Base-by-base conservation (phyloP, 768 basidiomycete genomes). In the Mrakia gelida region DNA sequence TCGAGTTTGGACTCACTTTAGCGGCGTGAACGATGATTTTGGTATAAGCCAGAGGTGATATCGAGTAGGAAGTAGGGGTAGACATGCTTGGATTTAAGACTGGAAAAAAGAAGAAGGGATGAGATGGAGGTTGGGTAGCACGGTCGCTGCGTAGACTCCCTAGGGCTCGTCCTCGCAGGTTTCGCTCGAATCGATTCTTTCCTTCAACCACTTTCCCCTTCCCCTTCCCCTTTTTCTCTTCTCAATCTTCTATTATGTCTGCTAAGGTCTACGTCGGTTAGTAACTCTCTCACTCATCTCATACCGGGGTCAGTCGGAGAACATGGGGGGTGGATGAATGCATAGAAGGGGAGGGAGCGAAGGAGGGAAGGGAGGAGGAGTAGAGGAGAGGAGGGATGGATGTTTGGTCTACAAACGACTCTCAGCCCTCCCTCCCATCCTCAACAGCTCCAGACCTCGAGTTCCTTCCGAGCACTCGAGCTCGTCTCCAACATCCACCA, bases 21-120 rank as follows among this genome's bases (percentile, higher is more conserved):
- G 91, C 90, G 10, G 91, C 90, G 84, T 94, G 93, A 32, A 93
- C 88, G 83, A 91, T 88, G 21, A 92, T 84, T 81, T 93, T 92
- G 81, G 89, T 85, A 80, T 92, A 93, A 26, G 91, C 91, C 79
- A 87, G 86, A 72, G 88, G 84, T 8, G 87, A 86, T 81, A 93
- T 81, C 23, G 86, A 87, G 84, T 92, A 91, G 6, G 83, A 13
- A 54, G 15, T 52, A 26, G 71, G 34, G 21, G 32, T 52, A 23
- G 71, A 28, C 49, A 73, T 61, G 38, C 0, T 38, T 30, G 49
- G 6, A 21, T n/a, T 43, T 32, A n/a, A 21, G 18, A n/a, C n/a
- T n/a, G n/a, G n/a, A n/a, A 23, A 38, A 15, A 28, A 16, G 71
- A 28, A 15, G n/a, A 7, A 41, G 41, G 70, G 28, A 41, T 38